A percentile compares a stretch with the other conserved stretches of the same genome.
Conservation (phyloP, 768 basidiomycete species). For the Termitomyces sp. region DNA sequence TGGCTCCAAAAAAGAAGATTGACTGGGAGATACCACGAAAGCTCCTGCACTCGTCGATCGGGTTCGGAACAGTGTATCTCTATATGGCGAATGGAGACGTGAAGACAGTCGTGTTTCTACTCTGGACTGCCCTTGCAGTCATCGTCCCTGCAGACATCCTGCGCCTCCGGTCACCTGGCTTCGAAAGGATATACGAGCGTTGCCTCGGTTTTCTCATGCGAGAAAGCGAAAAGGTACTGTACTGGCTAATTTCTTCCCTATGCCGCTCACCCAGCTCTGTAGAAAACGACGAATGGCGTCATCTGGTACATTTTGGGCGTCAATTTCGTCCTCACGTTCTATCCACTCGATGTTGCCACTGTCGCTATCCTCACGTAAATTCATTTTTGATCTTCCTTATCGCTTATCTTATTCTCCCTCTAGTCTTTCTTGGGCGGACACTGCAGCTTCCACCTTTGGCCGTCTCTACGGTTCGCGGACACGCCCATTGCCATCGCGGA, state of each 20-base stretch:
- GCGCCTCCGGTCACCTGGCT: constrained; percentile 56
- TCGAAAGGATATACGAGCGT: constrained; percentile 68
- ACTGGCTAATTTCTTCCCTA: background rate
- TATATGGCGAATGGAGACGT: constrained; percentile 52
- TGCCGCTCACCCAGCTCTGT: background rate
- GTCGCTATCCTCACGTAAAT: constrained; percentile 85
- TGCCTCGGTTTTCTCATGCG: constrained; percentile 83
- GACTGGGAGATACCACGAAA: constrained; percentile 94
- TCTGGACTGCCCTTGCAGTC: constrained; percentile 61
- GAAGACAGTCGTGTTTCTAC: constrained; percentile 51
- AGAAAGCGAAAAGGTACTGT: constrained; percentile 70
- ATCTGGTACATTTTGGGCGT: constrained; percentile 90
- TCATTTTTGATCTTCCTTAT: background rate
- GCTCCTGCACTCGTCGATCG: constrained; percentile 82
- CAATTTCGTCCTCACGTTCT: constrained; percentile 64
- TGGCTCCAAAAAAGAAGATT: constrained; percentile 32
- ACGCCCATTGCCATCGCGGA: constrained; percentile 35
- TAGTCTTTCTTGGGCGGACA: constrained; percentile 95
- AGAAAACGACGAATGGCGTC: constrained; percentile 79
- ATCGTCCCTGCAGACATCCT: constrained; percentile 74
- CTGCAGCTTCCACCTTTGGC: constrained; percentile 88
- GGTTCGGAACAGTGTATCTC: constrained; percentile 38
- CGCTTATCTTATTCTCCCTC: background rate
- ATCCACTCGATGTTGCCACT: constrained; percentile 86
- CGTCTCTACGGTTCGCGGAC: constrained; percentile 76